phyloP scores from a whole-genome alignment of 495 filamentous ascomycete species.

The Mycothermus thermophilus region DNA sequence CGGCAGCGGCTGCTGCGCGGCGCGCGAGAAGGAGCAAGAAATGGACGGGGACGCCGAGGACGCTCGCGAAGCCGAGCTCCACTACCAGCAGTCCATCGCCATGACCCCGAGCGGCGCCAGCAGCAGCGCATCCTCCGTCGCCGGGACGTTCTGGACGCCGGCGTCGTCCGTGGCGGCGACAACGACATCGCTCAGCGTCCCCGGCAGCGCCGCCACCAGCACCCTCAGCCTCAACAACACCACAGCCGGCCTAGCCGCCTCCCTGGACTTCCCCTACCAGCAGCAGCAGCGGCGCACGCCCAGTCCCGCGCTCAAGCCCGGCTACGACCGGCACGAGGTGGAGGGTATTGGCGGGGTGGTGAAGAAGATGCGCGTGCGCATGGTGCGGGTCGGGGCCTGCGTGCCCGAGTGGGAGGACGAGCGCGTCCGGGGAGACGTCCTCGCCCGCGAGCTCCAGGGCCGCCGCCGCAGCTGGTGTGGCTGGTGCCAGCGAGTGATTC shows the following conservation, averaged over 20 bases:
- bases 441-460: slow-evolving; percentile 43
- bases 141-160: slow-evolving; percentile 1
- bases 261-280: not conserved
- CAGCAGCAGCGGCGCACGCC: slow-evolving; percentile 19
- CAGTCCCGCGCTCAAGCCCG: slow-evolving; percentile 36
- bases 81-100: slow-evolving; percentile 2
- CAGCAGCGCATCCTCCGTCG: slow-evolving; percentile 1
- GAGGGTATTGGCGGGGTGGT: slow-evolving; percentile 75
- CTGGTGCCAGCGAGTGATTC: slow-evolving; percentile 51
- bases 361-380: slow-evolving; percentile 66
- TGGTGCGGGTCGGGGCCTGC: slow-evolving; percentile 62
- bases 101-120: slow-evolving; percentile 1
- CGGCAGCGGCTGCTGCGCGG: slow-evolving; percentile 52
- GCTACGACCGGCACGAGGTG: slow-evolving; percentile 72
- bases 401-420: slow-evolving; percentile 77
- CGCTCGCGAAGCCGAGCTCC: slow-evolving; percentile 23
- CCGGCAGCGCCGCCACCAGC: not conserved
- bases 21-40: slow-evolving; percentile 61
- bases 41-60: slow-evolving; percentile 65
- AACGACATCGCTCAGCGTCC: not conserved
- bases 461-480: slow-evolving; percentile 49
- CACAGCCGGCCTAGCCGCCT: slow-evolving; percentile 1
- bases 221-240: slow-evolving; percentile 5
- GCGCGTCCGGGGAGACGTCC: slow-evolving; percentile 38
- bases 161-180: not conserved